Base-by-base conservation (phyloP, 2,329 filamentous ascomycete genomes). In the Microcyclospora tardicrescens region DNA sequence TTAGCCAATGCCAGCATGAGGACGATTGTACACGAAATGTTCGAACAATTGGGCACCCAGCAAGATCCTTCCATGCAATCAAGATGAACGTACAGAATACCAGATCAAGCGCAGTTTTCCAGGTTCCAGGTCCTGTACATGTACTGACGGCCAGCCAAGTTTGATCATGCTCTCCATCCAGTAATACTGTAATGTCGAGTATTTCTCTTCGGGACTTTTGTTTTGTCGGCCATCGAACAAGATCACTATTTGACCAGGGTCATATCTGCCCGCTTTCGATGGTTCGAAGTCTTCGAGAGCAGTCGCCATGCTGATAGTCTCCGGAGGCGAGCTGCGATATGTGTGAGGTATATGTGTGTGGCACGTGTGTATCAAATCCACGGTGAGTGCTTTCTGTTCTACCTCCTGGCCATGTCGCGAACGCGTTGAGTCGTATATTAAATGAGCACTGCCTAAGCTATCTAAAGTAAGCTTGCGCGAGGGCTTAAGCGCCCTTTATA, bases 171-270 rank as follows among this genome's bases (percentile, higher is more conserved):
- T 49, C 19, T 47, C 39, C 2, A 55, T 43, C 34, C 49, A 54
- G 43, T 50, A 53, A 9, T 39, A 45, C 16, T 54, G 52, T 31
- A 47, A 50, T 3, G 33, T 37, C 10, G 49, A 45, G 37, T 53
- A 42, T 32, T 54, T 41, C 41, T 56, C 52, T 10, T 54, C 44
- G 9, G 19, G 43, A 42, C 13, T 44, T 37, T 15, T 44, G 40
- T 34, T 45, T 48, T 30, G 46, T 33, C 56, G 45, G 42, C 51
- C 46, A 41, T 58, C 56, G 47, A 53, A 58, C 40, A 57, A 53
- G 33, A 58, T 53, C 16, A 52, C 44, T 16, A 58, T 44, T 24
- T 46, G 42, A 32, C 56, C 56, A 3, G 54, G 52, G 35, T 58
- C 47, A 38, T 57, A 50, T 16, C 31, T 41, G n/a, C 51, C 53